A percentile compares a stretch with the other conserved stretches of the same genome.
Evolutionary conservation across 1,139 yeast species (phyloP).

Genomic region (Sporopachydermia cereana): DNA sequence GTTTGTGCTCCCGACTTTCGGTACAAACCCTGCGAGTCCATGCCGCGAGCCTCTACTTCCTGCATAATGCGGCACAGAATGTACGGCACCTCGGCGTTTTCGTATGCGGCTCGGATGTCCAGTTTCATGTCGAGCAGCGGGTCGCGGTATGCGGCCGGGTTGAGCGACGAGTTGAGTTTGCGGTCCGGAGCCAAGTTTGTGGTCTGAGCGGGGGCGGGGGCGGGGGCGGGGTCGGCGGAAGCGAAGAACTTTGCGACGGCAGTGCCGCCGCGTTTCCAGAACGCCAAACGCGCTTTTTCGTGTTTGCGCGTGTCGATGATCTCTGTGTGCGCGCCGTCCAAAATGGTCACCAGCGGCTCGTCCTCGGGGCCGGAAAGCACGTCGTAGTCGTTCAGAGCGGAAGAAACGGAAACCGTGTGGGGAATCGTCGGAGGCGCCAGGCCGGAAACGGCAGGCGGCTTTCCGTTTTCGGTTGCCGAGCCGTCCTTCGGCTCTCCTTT

Average conservation of each 20-base stretch:
- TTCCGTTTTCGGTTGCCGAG: too few relatives aligned
- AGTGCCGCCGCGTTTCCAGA: constrained; percentile 27
- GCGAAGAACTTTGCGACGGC: constrained; percentile 21
- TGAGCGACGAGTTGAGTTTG: background rate
- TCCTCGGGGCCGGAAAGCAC: constrained; percentile 13
- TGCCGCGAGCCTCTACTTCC: constrained; percentile 67
- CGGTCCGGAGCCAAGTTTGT: background rate
- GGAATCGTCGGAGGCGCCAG: background rate
- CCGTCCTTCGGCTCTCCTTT: too few relatives aligned
- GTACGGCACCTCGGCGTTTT: constrained; percentile 52
- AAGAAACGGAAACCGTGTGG: background rate
- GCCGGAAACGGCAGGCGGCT: background rate
- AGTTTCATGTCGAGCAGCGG: constrained; percentile 21
- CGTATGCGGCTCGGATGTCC: constrained; percentile 47
- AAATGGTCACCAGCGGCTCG: constrained; percentile 22
- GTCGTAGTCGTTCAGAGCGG: constrained; percentile 7
- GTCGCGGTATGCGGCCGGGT: background rate
- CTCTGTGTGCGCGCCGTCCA: constrained; percentile 16
- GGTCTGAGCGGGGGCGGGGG: background rate
- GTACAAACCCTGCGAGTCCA: constrained; percentile 75
- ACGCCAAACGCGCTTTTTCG: constrained; percentile 9
- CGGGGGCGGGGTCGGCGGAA: background rate
- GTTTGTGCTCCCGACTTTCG: constrained; percentile 84
- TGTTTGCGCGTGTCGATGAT: constrained; percentile 16
- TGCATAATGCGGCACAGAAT: constrained; percentile 62